Conservation (phyloP, 495 filamentous ascomycete species). For the Talaromyces adpressus region DNA sequence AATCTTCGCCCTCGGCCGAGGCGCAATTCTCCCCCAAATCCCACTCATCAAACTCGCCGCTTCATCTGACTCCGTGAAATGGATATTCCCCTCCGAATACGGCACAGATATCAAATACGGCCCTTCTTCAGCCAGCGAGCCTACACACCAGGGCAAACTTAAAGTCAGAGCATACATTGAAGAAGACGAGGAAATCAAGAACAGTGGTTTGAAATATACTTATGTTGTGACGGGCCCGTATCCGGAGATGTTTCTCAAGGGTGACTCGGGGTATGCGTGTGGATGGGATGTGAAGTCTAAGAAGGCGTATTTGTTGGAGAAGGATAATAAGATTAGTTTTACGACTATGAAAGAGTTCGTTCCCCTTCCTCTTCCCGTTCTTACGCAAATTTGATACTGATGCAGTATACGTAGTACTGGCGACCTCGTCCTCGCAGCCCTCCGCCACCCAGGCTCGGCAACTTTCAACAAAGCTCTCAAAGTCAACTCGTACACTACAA, state of each 20-base stretch:
- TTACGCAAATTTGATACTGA: neutral
- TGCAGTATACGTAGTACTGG: slow-evolving; percentile 52
- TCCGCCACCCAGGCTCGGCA: slow-evolving; percentile 43
- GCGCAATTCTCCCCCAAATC: slow-evolving; percentile 50
- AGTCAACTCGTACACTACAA: slow-evolving; percentile 65
- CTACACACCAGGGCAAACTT: slow-evolving; percentile 65
- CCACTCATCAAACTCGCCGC: slow-evolving; percentile 52
- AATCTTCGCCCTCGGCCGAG: slow-evolving; percentile 57
- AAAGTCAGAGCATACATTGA: slow-evolving; percentile 55
- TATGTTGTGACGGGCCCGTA: slow-evolving; percentile 67
- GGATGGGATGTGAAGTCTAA: slow-evolving; percentile 49
- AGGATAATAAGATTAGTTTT: slow-evolving; percentile 49
- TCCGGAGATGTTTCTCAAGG: slow-evolving; percentile 54
- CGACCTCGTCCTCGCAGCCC: slow-evolving; percentile 51
- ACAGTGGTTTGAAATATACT: slow-evolving; percentile 50
- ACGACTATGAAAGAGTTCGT: slow-evolving; percentile 63
- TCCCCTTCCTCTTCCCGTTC: neutral
- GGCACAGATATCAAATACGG: slow-evolving; percentile 69
- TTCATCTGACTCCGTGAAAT: slow-evolving; percentile 45
- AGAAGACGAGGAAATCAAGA: slow-evolving; percentile 18
- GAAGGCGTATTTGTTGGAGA: slow-evolving; percentile 52
- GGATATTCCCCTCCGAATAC: slow-evolving; percentile 68
- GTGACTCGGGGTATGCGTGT: slow-evolving; percentile 28
- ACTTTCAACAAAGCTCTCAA: slow-evolving; percentile 50
- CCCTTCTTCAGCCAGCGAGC: slow-evolving; percentile 49